Evolutionary conservation across 2,329 filamentous ascomycete species (phyloP).

Genomic region (Sporothrix luriei): DNA sequence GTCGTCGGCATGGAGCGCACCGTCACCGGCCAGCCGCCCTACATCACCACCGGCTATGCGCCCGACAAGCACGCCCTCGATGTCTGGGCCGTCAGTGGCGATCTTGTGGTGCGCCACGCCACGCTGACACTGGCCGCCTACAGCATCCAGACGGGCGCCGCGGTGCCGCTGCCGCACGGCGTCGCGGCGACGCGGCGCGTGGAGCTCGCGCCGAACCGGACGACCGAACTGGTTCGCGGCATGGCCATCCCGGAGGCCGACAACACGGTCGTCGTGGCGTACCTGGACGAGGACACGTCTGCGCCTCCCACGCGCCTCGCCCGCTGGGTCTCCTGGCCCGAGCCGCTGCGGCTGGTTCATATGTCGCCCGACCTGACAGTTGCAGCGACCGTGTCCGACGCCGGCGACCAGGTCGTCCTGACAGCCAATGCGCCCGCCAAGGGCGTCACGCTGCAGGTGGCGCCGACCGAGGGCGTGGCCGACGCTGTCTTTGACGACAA

Average conservation of each 20-base stretch:
- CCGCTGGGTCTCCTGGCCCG: constrained; percentile 17
- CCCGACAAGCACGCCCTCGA: constrained; percentile 1
- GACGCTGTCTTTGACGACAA: constrained; percentile 20
- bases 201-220: not conserved
- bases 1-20: constrained; percentile 55
- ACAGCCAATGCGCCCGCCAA: constrained; percentile 15
- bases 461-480: not conserved
- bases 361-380: not conserved
- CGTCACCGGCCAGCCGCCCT: not conserved
- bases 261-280: not conserved
- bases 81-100: constrained; percentile 2
- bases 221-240: not conserved
- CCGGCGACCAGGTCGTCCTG: not conserved
- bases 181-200: not conserved
- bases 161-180: not conserved
- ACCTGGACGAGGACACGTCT: not conserved
- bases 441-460: constrained; percentile 4
- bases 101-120: not conserved
- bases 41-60: not conserved
- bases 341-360: not conserved
- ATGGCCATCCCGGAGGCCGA: not conserved
- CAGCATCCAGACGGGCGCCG: not conserved
- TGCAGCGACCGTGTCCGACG: not conserved
- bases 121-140: constrained; percentile 5
- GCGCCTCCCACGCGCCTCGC: not conserved